Conservation (phyloP, 352 stramenopile genomes). For the Elongisporangium senticosum region DNA sequence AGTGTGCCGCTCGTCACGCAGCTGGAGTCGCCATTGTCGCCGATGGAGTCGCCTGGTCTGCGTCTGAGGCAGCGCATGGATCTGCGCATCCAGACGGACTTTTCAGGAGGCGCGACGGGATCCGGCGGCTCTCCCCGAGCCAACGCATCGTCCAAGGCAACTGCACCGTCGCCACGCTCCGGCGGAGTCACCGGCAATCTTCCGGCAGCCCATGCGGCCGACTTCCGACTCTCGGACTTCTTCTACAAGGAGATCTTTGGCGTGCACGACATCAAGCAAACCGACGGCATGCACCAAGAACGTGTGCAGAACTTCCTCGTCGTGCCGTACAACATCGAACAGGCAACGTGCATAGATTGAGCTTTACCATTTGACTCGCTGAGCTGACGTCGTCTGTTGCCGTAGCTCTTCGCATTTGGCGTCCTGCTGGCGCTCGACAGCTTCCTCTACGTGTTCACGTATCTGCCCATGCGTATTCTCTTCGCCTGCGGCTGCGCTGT, state of each 20-base stretch:
- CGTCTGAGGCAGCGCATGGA: too few relatives aligned
- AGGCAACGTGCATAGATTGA: slow-evolving; percentile 11
- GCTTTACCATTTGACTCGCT: background rate
- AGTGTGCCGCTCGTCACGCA: too few relatives aligned
- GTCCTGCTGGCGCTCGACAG: slow-evolving; percentile 95
- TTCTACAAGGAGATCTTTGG: slow-evolving; percentile 86
- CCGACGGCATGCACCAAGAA: slow-evolving; percentile 67
- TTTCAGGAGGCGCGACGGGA: slow-evolving; percentile 2
- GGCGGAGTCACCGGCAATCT: background rate
- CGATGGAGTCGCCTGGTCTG: too few relatives aligned
- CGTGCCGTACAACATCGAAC: slow-evolving; percentile 66
- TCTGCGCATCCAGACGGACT: slow-evolving; percentile 30
- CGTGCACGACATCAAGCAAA: slow-evolving; percentile 72
- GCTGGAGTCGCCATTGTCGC: too few relatives aligned
- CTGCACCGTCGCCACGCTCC: background rate
- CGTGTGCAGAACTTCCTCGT: slow-evolving; percentile 81
- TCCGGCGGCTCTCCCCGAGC: background rate
- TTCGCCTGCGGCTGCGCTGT: slow-evolving; percentile 67
- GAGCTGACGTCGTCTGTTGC: background rate
- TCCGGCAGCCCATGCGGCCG: background rate
- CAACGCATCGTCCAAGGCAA: background rate
- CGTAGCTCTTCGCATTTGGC: slow-evolving; percentile 88
- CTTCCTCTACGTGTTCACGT: slow-evolving; percentile 97
- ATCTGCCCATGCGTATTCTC: slow-evolving; percentile 91
- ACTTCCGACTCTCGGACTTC: slow-evolving; percentile 67